These are phyloP conservation scores for Asclepias syriaca DNA, from an alignment of 257 asterid species.

Conservation along the genomic window DNA sequence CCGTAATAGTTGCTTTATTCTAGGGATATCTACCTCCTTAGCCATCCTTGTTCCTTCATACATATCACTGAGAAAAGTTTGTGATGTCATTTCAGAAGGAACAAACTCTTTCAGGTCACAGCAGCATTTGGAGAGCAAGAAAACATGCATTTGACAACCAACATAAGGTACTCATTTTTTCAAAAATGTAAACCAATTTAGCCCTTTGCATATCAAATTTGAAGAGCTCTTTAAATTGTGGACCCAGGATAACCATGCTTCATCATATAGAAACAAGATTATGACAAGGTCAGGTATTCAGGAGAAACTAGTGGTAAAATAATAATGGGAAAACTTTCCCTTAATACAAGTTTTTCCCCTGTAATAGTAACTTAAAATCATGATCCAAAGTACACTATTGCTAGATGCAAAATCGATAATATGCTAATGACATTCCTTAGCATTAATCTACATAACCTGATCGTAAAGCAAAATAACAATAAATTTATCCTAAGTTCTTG, in stretches of 20 bases:
- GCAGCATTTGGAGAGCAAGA: neutral
- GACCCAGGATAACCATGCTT: neutral
- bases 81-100: neutral
- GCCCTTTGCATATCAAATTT: neutral
- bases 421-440: neutral
- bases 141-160: neutral
- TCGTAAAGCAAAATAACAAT: neutral
- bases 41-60: constrained; percentile 95
- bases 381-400: neutral
- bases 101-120: neutral
- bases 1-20: constrained; percentile 67
- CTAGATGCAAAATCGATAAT: neutral
- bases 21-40: constrained; percentile 56
- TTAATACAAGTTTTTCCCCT: neutral
- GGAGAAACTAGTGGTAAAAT: neutral
- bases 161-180: neutral
- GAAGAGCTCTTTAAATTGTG: neutral
- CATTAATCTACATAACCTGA: neutral
- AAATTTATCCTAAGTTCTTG: neutral
- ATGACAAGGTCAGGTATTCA: neutral
- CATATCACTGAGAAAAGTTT: constrained; percentile 64
- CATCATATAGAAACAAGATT: neutral
- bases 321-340: neutral
- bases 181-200: neutral
- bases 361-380: neutral